phyloP scores from a whole-genome alignment of 805 yeast genomes.

The Ogataea polymorpha region DNA sequence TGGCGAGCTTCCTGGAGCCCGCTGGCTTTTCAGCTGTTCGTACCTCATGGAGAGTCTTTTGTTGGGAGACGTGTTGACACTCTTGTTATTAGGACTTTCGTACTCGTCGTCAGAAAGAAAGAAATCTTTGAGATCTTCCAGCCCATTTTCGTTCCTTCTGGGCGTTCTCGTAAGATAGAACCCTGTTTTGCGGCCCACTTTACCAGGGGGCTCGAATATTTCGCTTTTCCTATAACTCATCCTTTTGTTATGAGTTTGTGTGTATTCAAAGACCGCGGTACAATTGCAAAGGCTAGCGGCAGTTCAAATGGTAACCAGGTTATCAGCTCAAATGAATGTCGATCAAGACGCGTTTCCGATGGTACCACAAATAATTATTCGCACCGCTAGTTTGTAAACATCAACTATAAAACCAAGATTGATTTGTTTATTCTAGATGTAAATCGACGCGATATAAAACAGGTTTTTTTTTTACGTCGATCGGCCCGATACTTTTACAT shows the following conservation, averaged over 20 bases:
- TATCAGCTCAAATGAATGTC: background rate
- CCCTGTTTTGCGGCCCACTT: slow-evolving; percentile 66
- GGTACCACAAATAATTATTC: background rate
- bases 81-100: slow-evolving; percentile 21
- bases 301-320: too few species aligned
- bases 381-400: slow-evolving; percentile 7
- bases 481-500: slow-evolving; percentile 9
- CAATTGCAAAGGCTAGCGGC: too few species aligned
- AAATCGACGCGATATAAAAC: slow-evolving; percentile 6
- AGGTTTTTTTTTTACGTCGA: slow-evolving; percentile 9
- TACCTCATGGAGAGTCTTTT: slow-evolving; percentile 17
- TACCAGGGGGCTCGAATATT: slow-evolving; percentile 46
- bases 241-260: background rate
- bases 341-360: background rate
- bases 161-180: slow-evolving; percentile 36
- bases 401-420: slow-evolving; percentile 3
- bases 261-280: too few species aligned
- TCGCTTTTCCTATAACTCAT: slow-evolving; percentile 35
- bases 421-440: slow-evolving; percentile 5
- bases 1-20: slow-evolving; percentile 5
- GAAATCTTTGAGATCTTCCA: slow-evolving; percentile 70
- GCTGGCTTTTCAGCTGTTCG: slow-evolving; percentile 12
- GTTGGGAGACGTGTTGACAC: slow-evolving; percentile 13
- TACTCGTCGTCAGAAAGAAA: slow-evolving; percentile 50
- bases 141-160: slow-evolving; percentile 53